These are phyloP conservation scores for Tetrahymena malaccensis DNA, from an alignment of 73 alveolate genomes.

Conservation along the genomic window DNA sequence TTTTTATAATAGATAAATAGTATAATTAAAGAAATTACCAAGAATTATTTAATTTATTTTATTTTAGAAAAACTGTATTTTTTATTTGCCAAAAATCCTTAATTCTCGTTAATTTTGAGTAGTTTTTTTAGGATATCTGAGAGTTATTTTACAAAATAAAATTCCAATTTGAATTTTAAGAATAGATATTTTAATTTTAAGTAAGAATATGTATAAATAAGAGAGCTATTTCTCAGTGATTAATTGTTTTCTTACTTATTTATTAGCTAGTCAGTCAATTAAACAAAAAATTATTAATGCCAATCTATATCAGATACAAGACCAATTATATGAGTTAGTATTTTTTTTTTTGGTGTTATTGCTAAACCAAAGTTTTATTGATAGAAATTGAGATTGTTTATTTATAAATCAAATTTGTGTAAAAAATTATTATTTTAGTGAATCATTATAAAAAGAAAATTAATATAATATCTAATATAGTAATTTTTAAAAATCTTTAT, in stretches of 20 bases:
- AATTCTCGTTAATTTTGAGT: no score
- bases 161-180: not conserved
- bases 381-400: not conserved
- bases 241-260: not conserved
- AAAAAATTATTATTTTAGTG: not conserved
- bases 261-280: not conserved
- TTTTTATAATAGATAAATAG: no score
- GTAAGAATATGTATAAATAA: not conserved
- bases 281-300: not conserved
- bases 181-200: not conserved
- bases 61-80: no score
- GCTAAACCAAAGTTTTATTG: no score
- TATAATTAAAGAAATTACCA: no score
- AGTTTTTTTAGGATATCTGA: not conserved
- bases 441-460: no score
- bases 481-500: no score
- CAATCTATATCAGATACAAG: not conserved
- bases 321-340: not conserved
- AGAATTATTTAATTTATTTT: no score
- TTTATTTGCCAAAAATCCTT: no score
- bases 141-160: not conserved
- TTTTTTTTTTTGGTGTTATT: not conserved
- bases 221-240: not conserved
- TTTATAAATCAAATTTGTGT: no score
- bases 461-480: not conserved